These are phyloP conservation scores for Trichopus zeylanicus DNA, from an alignment of 116 monocot species.

Conservation along the genomic window DNA sequence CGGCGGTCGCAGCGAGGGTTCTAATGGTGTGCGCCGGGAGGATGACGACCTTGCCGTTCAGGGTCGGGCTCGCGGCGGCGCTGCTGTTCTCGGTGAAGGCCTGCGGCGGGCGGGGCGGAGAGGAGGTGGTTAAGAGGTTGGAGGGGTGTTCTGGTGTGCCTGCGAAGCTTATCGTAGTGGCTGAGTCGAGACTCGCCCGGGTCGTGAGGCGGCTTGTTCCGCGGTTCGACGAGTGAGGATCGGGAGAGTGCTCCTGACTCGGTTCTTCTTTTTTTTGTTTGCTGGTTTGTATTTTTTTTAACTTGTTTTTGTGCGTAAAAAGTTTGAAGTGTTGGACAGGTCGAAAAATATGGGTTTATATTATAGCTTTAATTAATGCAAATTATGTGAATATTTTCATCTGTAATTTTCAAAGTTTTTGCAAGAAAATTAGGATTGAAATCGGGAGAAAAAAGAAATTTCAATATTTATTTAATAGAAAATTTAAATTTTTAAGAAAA, in stretches of 20 bases:
- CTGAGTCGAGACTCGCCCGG: conserved; percentile 11
- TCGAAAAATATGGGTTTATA: too few relatives aligned
- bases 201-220: not conserved
- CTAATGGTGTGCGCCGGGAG: conserved; percentile 6
- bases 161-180: conserved; percentile 18
- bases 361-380: too few relatives aligned
- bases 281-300: too few relatives aligned
- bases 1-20: conserved; percentile 8
- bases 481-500: too few relatives aligned
- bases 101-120: not conserved
- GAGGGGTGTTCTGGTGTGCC: conserved; percentile 35
- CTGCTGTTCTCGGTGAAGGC: conserved; percentile 19
- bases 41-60: conserved; percentile 2
- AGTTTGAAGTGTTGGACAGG: too few relatives aligned
- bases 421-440: too few relatives aligned
- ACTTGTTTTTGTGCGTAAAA: too few relatives aligned
- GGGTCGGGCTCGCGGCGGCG: conserved; percentile 14
- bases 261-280: too few relatives aligned
- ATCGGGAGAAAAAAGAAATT: too few relatives aligned
- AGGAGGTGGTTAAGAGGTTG: conserved; percentile 8
- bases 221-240: conserved; percentile 9
- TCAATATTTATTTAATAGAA: too few relatives aligned
- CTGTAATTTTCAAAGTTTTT: too few relatives aligned
- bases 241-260: conserved; percentile 16
- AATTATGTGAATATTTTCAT: too few relatives aligned